Evolutionary conservation across 2,329 filamentous ascomycete species (phyloP).

Genomic region (Pseudodiploospora longispora): DNA sequence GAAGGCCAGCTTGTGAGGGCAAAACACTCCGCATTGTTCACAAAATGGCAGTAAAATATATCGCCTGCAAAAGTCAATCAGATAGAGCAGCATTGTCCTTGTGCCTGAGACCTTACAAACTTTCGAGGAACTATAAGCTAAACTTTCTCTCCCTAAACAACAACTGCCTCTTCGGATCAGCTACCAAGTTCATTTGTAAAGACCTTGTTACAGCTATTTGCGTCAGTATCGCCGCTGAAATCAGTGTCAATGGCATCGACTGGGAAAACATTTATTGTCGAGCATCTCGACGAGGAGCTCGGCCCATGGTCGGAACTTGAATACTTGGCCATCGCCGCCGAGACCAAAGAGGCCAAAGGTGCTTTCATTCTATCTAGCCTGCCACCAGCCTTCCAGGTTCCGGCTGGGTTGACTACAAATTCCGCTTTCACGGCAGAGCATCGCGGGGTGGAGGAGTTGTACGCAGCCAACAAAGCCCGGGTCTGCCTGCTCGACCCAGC

Average conservation of each 20-base stretch:
- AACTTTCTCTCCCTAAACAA: too few species aligned
- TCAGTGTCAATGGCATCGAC: conserved; percentile 25
- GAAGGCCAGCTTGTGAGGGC: too few species aligned
- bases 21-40: too few species aligned
- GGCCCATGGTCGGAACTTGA: conserved; percentile 92
- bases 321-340: conserved; percentile 78
- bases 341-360: conserved; percentile 60
- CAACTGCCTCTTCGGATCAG: too few species aligned
- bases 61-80: too few species aligned
- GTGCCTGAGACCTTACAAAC: too few species aligned
- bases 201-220: too few species aligned
- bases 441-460: conserved; percentile 75
- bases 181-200: too few species aligned
- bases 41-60: too few species aligned
- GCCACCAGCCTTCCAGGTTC: conserved; percentile 59
- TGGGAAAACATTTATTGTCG: conserved; percentile 78
- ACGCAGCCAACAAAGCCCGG: conserved; percentile 59
- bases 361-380: conserved; percentile 79
- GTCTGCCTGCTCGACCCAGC: conserved; percentile 88
- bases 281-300: conserved; percentile 92
- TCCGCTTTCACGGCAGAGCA: conserved; percentile 64
- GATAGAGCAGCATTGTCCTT: too few species aligned
- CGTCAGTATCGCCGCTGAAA: too few species aligned
- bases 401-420: conserved; percentile 44
- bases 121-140: too few species aligned